These are phyloP conservation scores for Escovopsis sp. DNA, from an alignment of 2,329 filamentous ascomycete genomes.

Conservation along the genomic window DNA sequence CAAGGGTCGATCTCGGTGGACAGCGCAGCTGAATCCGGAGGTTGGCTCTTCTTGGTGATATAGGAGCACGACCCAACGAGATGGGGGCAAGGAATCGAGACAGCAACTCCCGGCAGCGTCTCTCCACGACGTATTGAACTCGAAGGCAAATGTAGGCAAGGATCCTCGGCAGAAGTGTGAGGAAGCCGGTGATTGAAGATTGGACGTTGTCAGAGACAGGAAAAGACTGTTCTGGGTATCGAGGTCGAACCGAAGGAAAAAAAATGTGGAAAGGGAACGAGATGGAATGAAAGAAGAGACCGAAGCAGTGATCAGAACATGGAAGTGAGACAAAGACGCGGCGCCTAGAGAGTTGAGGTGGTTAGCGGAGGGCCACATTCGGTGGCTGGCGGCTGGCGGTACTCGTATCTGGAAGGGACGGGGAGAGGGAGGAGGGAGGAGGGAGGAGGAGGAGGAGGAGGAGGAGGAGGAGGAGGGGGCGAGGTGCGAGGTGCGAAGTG, in stretches of 20 bases:
- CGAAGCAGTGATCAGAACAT: conserved; percentile 5
- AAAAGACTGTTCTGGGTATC: conserved; percentile 6
- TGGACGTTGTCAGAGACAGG: conserved; percentile 7
- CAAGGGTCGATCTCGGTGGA: conserved; percentile 18
- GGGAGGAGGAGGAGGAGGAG: conserved; percentile 2
- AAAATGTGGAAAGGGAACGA: conserved; percentile 9
- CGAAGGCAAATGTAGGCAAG: neutral
- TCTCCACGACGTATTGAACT: neutral
- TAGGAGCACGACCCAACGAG: conserved; percentile 6
- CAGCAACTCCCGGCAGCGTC: conserved; percentile 1
- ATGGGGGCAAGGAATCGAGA: conserved; percentile 6
- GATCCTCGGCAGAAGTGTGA: conserved; percentile 1
- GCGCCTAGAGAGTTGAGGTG: conserved; percentile 7
- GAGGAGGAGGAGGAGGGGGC: conserved; percentile 1
- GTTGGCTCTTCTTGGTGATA: conserved; percentile 8
- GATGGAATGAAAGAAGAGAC: conserved; percentile 11
- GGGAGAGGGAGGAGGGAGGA: conserved; percentile 4
- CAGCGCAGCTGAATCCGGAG: conserved; percentile 39
- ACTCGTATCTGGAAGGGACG: neutral
- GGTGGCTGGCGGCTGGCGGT: conserved; percentile 11
- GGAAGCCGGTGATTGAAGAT: conserved; percentile 1
- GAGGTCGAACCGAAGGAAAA: conserved; percentile 7
- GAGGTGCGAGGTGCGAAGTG: too few relatives aligned
- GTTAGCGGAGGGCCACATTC: conserved; percentile 11
- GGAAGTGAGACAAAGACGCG: conserved; percentile 19